Base-by-base conservation (phyloP, 2,329 filamentous ascomycete species). In the Fusarium pseudocircinatum region DNA sequence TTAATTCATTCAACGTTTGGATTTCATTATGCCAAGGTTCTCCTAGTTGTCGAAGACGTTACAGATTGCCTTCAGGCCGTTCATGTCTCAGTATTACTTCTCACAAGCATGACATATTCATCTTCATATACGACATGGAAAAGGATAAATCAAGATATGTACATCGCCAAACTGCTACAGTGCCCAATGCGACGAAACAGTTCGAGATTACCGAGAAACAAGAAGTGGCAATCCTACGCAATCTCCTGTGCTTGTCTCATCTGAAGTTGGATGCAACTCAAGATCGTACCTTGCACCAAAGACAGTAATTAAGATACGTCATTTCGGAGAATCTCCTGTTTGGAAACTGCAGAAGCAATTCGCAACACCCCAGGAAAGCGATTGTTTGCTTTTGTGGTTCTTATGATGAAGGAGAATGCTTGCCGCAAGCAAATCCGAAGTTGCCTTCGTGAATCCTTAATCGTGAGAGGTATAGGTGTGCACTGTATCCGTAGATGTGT, bases 331-430 rank as follows among this genome's bases (percentile, higher is more conserved):
- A 24, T 44, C 46, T 53, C 50, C 54, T 58, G 50, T 42, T 63
- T 68, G 36, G 43, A 26, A 49, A 32, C 39, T 68, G 52, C 59
- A 67, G 37, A 64, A 39, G 54, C 44, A 59, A 72, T 72, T 50
- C 67, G 58, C 39, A 53, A 63, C 50, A 63, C 54, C 70, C 59
- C 30, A 15, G 18, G 37, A 40, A 34, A 52, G 40, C 40, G 37
- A 52, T 61, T 72, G 42, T 47, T 72, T 74, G 67, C 71, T 60
- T n/a, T 28, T 26, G 6, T 36, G 16, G 14, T 16, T 32, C 22
- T 50, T 30, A 28, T 32, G 43, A 34, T 28, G 50, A 32, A 28
- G 28, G 42, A 26, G 22, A 42, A 59, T 47, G 36, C 50, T 54
- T 40, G 34, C 34, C 34, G 30, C 18, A 40, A 24, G n/a, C 14